Conservation (phyloP, 2,329 filamentous ascomycete genomes). For the Scorias spongiosa region DNA sequence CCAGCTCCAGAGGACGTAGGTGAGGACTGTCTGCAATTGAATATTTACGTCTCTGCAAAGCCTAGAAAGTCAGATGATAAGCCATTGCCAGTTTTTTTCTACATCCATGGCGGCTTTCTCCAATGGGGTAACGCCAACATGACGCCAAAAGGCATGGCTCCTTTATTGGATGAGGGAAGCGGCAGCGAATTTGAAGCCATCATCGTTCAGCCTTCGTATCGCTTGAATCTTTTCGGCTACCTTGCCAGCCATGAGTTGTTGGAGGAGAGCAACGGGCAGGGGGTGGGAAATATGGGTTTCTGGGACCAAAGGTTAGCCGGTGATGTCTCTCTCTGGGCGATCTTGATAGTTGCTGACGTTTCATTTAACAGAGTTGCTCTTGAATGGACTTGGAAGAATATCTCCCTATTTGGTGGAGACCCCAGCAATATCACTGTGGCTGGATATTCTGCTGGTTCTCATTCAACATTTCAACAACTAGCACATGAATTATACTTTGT, state of each 20-base stretch:
- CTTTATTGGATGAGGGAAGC: constrained; percentile 24
- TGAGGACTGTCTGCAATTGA: constrained; percentile 42
- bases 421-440: constrained; percentile 35
- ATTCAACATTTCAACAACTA: constrained; percentile 42
- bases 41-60: constrained; percentile 39
- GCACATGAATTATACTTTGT: constrained; percentile 38
- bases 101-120: constrained; percentile 42
- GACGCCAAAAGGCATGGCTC: constrained; percentile 24
- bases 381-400: constrained; percentile 40
- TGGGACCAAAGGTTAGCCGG: constrained; percentile 35
- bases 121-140: constrained; percentile 39
- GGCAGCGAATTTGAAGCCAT: constrained; percentile 36
- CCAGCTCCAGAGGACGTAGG: constrained; percentile 16
- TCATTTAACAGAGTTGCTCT: constrained; percentile 24
- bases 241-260: constrained; percentile 34
- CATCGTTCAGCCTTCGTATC: constrained; percentile 40
- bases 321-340: not conserved
- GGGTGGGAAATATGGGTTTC: constrained; percentile 37
- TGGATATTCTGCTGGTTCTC: constrained; percentile 42
- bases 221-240: constrained; percentile 42
- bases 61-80: constrained; percentile 21
- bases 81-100: constrained; percentile 45
- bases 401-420: constrained; percentile 37
- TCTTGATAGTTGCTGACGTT: not conserved
- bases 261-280: constrained; percentile 26